Percentiles rank a stretch among this genome's conserved stretches.
These are phyloP conservation scores for Sporobolomyces pararoseus DNA, from an alignment of 768 basidiomycete genomes.

Conservation along the genomic window DNA sequence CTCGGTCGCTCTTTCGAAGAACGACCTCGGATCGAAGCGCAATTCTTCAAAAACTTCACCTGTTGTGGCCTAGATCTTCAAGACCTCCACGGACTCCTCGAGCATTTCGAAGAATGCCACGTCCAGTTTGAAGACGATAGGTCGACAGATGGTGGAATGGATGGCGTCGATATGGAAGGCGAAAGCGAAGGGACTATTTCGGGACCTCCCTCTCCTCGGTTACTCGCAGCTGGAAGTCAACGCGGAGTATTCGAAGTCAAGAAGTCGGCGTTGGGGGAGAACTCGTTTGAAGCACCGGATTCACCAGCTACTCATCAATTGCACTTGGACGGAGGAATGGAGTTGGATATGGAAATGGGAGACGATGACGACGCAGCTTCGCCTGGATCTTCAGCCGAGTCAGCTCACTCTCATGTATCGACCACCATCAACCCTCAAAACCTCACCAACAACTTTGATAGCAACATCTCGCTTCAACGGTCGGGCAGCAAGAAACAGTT, in stretches of 20 bases:
- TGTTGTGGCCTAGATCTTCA: constrained; percentile 78
- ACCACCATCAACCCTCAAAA: not conserved
- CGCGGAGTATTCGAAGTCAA: constrained; percentile 28
- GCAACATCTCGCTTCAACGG: constrained; percentile 17
- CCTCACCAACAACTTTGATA: constrained; percentile 10
- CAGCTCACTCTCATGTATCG: constrained; percentile 7
- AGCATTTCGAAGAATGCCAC: constrained; percentile 88
- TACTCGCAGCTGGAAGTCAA: constrained; percentile 4
- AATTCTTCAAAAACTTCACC: constrained; percentile 72
- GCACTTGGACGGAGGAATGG: constrained; percentile 40
- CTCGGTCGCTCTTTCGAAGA: constrained; percentile 45
- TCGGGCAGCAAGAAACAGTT: constrained; percentile 24
- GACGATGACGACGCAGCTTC: constrained; percentile 30
- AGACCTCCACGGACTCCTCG: constrained; percentile 76
- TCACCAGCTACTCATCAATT: constrained; percentile 45
- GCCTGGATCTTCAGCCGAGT: constrained; percentile 22
- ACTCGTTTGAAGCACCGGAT: constrained; percentile 55
- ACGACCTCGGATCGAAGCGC: constrained; percentile 45
- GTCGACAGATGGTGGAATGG: constrained; percentile 37
- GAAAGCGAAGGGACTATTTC: constrained; percentile 41
- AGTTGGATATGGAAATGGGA: constrained; percentile 44
- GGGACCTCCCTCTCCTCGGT: constrained; percentile 35
- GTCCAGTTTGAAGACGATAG: constrained; percentile 52
- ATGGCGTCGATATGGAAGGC: constrained; percentile 31
- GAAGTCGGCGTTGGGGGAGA: constrained; percentile 31